These are phyloP conservation scores for Microcyclosporella mali DNA, from an alignment of 2,329 filamentous ascomycete genomes.

Conservation along the genomic window DNA sequence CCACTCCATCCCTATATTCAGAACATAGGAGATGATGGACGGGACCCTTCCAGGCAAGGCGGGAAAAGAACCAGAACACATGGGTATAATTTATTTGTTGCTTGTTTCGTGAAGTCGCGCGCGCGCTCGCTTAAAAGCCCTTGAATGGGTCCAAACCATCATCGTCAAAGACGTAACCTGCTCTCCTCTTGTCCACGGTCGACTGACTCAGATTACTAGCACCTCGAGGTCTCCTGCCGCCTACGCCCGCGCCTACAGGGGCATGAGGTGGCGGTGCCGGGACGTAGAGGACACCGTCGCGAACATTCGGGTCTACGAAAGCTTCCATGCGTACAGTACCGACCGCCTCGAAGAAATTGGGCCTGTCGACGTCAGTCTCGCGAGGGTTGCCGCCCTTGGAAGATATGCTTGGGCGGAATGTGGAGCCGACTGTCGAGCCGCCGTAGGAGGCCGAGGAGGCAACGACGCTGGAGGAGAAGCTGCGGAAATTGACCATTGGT, in stretches of 20 bases:
- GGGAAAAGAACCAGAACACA: neutral
- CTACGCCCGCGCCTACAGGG: slow-evolving; percentile 4
- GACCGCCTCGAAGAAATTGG: slow-evolving; percentile 75
- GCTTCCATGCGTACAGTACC: slow-evolving; percentile 96
- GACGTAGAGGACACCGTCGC: slow-evolving; percentile 29
- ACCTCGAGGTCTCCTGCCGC: slow-evolving; percentile 18
- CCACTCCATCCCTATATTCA: neutral
- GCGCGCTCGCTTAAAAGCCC: slow-evolving; percentile 23
- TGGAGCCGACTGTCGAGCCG: slow-evolving; percentile 17
- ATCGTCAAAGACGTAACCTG: slow-evolving; percentile 32
- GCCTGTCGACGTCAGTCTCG: slow-evolving; percentile 20
- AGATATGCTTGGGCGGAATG: slow-evolving; percentile 20
- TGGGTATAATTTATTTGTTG: neutral
- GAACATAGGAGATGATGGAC: neutral
- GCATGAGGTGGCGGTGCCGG: slow-evolving; percentile 22
- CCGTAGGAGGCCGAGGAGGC: slow-evolving; percentile 32
- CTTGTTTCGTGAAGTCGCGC: neutral
- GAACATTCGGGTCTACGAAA: slow-evolving; percentile 60
- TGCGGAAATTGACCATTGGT: slow-evolving; percentile 62
- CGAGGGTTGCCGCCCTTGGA: slow-evolving; percentile 22
- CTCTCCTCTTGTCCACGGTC: slow-evolving; percentile 27
- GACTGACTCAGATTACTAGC: slow-evolving; percentile 26
- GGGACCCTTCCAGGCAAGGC: neutral
- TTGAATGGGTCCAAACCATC: slow-evolving; percentile 32
- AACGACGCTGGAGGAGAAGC: slow-evolving; percentile 57